These are phyloP conservation scores for Wickerhamiella azymoides DNA, from an alignment of 805 yeast species.

Conservation along the genomic window DNA sequence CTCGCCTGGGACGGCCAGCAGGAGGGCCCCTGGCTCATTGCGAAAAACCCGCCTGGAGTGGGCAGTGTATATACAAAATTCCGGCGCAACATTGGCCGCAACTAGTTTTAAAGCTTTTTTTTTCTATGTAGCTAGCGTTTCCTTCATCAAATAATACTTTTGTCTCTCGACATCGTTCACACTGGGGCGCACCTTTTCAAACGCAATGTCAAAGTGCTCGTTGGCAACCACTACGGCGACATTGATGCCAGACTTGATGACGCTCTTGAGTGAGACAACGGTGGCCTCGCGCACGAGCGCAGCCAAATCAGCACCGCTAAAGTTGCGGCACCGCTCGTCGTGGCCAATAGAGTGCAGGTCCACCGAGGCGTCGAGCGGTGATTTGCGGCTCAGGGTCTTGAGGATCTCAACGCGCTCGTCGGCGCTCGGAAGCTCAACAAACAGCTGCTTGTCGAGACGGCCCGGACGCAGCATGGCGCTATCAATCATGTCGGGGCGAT, in stretches of 20 bases:
- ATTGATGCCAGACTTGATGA: constrained; percentile 21
- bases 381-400: constrained; percentile 55
- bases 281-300: constrained; percentile 92
- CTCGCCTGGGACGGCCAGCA: constrained; percentile 32
- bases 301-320: constrained; percentile 92
- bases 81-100: constrained; percentile 37
- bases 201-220: constrained; percentile 58
- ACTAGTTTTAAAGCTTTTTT: background rate
- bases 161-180: constrained; percentile 74
- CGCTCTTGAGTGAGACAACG: constrained; percentile 53
- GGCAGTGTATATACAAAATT: constrained; percentile 46
- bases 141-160: constrained; percentile 62
- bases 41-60: constrained; percentile 19
- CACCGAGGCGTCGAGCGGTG: constrained; percentile 58
- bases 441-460: constrained; percentile 81
- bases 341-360: constrained; percentile 48
- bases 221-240: constrained; percentile 38
- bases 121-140: constrained; percentile 36
- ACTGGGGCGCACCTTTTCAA: constrained; percentile 69
- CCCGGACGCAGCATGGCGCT: constrained; percentile 98
- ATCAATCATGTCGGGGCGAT: constrained; percentile 95
- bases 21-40: constrained; percentile 34
- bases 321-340: constrained; percentile 73
- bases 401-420: constrained; percentile 72
- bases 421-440: constrained; percentile 74